Base-by-base conservation (phyloP, 176 grass and related monocot species). In the Musa troglodytarum region DNA sequence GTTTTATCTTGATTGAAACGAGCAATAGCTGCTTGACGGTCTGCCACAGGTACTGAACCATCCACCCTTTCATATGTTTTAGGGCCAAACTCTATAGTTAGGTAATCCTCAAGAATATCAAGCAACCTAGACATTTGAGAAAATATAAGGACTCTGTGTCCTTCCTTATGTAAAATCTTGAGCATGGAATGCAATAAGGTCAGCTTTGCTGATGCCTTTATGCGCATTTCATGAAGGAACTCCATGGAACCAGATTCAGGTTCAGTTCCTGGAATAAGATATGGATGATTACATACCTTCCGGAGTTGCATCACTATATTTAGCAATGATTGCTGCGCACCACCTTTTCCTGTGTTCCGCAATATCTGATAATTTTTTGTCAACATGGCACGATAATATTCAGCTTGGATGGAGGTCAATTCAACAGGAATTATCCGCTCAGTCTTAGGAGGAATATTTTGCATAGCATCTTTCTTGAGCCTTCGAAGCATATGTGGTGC, bases 221-320 rank as follows among this genome's bases (percentile, higher is more conserved):
- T 99, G 20, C 88, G 87, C 91, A 99, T 99, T 83, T 99, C 95
- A 55, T 99, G 95, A 68, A 99, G 82, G 79, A 99, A 99, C 53
- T 99, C 86, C 2, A 68, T 54, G 64, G 95, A 89, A 63, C 95
- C 95, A 82, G 86, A 91, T 80, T 94, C 84, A 52, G 95, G 95
- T 88, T 99, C 95, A 73, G 95, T 99, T 80, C 95, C 95, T 88
- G 84, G 66, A 77, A 99, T 99, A 84, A 99, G 88, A 81, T 99
- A 99, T 43, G 95, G 95, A 87, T 99, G 95, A 70, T 99, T 99
- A 81, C 95, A 99, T 54, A 99, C 95, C 86, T 99, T 99, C 73
- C 95, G 85, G 79, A 99, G 87, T 78, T 99, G 95, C 95, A 99
- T 99, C 75, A 99, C 95, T 70, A 99, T 94, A 80, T 99, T 99